Evolutionary conservation across 1,284 basidiomycete species (phyloP).

Genomic region (Cryptococcus jaspeensis): DNA sequence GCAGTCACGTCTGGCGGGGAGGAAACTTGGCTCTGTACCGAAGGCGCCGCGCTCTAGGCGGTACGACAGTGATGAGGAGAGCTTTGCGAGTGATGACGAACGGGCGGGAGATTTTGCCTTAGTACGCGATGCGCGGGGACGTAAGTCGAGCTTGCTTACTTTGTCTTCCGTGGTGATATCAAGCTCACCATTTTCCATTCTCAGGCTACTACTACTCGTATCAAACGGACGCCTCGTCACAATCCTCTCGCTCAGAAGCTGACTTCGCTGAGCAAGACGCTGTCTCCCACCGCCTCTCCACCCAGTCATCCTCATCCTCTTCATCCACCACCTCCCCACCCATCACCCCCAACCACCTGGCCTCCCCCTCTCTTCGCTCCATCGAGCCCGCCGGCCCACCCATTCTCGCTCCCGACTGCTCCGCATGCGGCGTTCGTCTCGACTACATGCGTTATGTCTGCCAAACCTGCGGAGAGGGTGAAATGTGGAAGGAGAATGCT

Average conservation of each 20-base stretch:
- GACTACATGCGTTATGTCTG: constrained; percentile 83
- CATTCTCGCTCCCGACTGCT: constrained; percentile 71
- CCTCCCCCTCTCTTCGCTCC: constrained; percentile 15
- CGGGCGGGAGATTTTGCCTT: constrained; percentile 42
- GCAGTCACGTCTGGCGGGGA: constrained; percentile 60
- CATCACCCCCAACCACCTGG: not conserved
- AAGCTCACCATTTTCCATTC: constrained; percentile 2
- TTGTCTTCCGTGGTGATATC: not conserved
- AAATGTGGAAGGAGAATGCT: constrained; percentile 44
- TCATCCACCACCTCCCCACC: constrained; percentile 34
- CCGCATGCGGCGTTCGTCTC: constrained; percentile 69
- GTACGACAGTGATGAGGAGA: constrained; percentile 41
- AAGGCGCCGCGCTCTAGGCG: constrained; percentile 4
- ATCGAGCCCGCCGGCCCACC: constrained; percentile 55
- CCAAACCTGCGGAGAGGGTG: constrained; percentile 71
- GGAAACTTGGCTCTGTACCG: constrained; percentile 24
- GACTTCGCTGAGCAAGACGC: constrained; percentile 11
- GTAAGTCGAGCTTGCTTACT: constrained; percentile 30
- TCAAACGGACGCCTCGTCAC: constrained; percentile 35
- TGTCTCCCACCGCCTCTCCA: not conserved
- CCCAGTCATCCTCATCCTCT: not conserved
- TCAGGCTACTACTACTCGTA: constrained; percentile 52
- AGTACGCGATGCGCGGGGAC: constrained; percentile 45
- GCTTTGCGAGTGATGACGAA: constrained; percentile 42
- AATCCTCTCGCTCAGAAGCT: constrained; percentile 25